phyloP scores from a whole-genome alignment of 2,329 filamentous ascomycete species.

The Aureobasidium sp. region DNA sequence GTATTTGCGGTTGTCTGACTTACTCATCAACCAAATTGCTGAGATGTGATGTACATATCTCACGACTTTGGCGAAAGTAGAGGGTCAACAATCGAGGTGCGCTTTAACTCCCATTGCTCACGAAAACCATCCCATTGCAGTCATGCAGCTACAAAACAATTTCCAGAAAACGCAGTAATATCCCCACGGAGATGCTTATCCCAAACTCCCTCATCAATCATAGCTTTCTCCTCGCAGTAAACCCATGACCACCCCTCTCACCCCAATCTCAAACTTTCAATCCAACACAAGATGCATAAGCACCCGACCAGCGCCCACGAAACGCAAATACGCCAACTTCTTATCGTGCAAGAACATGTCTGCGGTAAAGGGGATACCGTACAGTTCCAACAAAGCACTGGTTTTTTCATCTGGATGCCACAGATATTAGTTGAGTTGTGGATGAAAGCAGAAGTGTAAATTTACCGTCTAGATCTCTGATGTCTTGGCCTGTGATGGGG shows the following conservation, averaged over 20 bases:
- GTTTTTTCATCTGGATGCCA: neutral
- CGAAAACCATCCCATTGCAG: too few relatives aligned
- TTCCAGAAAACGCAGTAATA: too few relatives aligned
- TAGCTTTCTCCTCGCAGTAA: neutral
- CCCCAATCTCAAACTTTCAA: neutral
- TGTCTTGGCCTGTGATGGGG: neutral
- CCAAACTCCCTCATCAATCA: too few relatives aligned
- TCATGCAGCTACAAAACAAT: too few relatives aligned
- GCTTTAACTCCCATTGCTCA: too few relatives aligned
- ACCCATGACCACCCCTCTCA: neutral
- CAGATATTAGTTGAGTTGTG: neutral
- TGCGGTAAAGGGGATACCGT: neutral
- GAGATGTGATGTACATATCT: too few relatives aligned
- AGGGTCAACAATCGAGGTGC: too few relatives aligned
- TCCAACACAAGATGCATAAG: slow-evolving; percentile 7
- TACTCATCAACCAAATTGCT: too few relatives aligned
- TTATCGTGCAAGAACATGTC: slow-evolving; percentile 6
- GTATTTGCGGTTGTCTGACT: too few relatives aligned
- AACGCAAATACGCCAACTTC: slow-evolving; percentile 6
- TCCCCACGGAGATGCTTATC: too few relatives aligned
- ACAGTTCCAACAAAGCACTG: neutral
- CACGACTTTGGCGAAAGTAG: too few relatives aligned
- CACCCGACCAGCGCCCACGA: neutral
- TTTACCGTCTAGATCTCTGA: neutral
- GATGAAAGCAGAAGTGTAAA: neutral